Evolutionary conservation across 83 land plant genomes (phyloP).

Genomic region (Picea abies): DNA sequence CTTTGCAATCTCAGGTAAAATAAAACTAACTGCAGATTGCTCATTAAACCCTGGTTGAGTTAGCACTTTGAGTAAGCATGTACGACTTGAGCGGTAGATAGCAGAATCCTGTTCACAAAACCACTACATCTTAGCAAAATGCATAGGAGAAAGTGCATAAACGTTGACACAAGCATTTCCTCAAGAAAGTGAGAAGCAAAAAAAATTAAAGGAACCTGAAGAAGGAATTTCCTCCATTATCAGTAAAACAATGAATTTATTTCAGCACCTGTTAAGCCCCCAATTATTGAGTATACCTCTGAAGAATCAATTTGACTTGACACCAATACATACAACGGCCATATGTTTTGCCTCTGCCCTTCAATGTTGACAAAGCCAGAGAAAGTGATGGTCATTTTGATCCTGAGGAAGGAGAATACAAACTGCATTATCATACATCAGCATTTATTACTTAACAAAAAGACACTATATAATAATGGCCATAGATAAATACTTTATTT

Average conservation of each 20-base stretch:
- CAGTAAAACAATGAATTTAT: neutral
- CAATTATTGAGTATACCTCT: neutral
- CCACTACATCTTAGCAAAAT: neutral
- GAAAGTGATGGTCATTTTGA: conserved; percentile 52
- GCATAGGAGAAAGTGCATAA: neutral
- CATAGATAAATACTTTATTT: neutral
- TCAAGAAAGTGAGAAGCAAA: neutral
- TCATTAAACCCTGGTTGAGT: conserved; percentile 32
- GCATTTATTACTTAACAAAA: neutral
- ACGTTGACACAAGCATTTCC: neutral
- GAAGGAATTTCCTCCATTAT: neutral
- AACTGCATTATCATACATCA: neutral
- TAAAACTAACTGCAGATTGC: conserved; percentile 45
- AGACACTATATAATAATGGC: neutral
- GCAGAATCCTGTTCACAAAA: conserved; percentile 40
- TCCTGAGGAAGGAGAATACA: conserved; percentile 28
- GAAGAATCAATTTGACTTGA: conserved; percentile 35
- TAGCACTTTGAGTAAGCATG: conserved; percentile 29
- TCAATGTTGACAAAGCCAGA: conserved; percentile 28
- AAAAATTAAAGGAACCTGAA: neutral
- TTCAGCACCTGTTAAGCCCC: neutral
- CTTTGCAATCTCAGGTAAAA: conserved; percentile 73
- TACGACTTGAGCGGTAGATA: conserved; percentile 34
- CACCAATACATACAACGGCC: conserved; percentile 55
- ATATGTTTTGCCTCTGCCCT: conserved; percentile 23